Base-by-base conservation (phyloP, 2,329 filamentous ascomycete species). In the Lachnellula cervina region DNA sequence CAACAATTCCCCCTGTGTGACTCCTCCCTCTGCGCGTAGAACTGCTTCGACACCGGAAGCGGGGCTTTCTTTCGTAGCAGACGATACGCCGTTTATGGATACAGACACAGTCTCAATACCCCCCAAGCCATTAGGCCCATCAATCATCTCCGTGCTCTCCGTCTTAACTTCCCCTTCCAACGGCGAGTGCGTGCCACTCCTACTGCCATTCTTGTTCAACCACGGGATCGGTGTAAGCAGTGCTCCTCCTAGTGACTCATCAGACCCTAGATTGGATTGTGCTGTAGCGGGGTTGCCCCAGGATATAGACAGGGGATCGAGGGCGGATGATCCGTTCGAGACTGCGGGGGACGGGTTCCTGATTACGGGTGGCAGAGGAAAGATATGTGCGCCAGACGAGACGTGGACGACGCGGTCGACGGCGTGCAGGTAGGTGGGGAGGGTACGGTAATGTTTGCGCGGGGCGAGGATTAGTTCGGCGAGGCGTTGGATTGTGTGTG, bases 221-320 rank as follows among this genome's bases (percentile, higher is more conserved):
- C 94, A 99, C 0, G 92, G 89, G 55, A 99, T 97, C 0, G 93
- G 94, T 1, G 93, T 97, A 49, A 99, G 77, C 17, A 97, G 77
- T 0, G 94, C 94, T 6, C 94, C 94, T 21, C 93, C 93, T 1
- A 97, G 76, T 13, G 87, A 88, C 70, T 97, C 93, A 65, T 97
- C 93, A 49, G 88, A 90, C 2, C 90, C 92, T 6, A 93, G 75
- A 0, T 73, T 70, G 13, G 75, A 71, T 8, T 72, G 68, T 1
- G 69, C 63, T 2, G 72, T 63, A 60, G 72, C 72, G 16, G 66
- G 73, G 51, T 80, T 79, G 46, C 73, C 73, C 76, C 79, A 80
- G 3, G 75, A 71, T 11, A 79, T 71, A 62, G 70, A 73, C 59
- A 55, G 67, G 62, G 66, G 59, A 70, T 71, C 72, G 1, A 64